These are phyloP conservation scores for Chimonanthus praecox DNA, from an alignment of 164 flowering plant species.

Conservation along the genomic window DNA sequence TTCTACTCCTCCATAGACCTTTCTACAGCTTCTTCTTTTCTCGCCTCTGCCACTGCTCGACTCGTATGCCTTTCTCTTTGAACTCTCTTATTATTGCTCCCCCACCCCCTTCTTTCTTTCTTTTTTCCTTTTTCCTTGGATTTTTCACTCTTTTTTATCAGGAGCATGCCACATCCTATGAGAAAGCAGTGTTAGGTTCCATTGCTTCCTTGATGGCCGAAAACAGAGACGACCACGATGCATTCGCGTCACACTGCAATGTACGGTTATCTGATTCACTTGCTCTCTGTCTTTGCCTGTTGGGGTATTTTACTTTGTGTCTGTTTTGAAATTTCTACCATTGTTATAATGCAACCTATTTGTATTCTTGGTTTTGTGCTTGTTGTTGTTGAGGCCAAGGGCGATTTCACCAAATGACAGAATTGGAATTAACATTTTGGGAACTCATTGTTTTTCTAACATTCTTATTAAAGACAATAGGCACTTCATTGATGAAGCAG, in stretches of 20 bases:
- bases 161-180: conserved; percentile 68
- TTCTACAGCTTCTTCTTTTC: conserved; percentile 30
- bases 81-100: background rate
- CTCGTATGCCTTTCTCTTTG: conserved; percentile 28
- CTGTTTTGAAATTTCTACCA: background rate
- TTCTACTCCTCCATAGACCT: conserved; percentile 37
- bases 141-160: conserved; percentile 14
- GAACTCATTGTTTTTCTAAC: no score
- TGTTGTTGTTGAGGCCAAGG: no score
- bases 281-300: background rate
- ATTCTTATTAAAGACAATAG: no score
- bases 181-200: conserved; percentile 64
- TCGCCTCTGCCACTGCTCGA: conserved; percentile 45
- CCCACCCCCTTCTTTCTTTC: background rate
- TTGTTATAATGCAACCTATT: background rate
- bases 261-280: conserved; percentile 18
- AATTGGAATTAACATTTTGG: no score
- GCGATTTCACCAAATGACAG: no score
- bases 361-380: no score
- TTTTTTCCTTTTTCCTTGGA: background rate
- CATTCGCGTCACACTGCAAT: conserved; percentile 54
- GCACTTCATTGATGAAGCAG: no score
- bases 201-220: conserved; percentile 40
- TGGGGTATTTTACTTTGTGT: background rate
- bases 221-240: conserved; percentile 59